These are phyloP conservation scores for Globisporangium polare DNA, from an alignment of 352 stramenopile genomes.

Conservation along the genomic window DNA sequence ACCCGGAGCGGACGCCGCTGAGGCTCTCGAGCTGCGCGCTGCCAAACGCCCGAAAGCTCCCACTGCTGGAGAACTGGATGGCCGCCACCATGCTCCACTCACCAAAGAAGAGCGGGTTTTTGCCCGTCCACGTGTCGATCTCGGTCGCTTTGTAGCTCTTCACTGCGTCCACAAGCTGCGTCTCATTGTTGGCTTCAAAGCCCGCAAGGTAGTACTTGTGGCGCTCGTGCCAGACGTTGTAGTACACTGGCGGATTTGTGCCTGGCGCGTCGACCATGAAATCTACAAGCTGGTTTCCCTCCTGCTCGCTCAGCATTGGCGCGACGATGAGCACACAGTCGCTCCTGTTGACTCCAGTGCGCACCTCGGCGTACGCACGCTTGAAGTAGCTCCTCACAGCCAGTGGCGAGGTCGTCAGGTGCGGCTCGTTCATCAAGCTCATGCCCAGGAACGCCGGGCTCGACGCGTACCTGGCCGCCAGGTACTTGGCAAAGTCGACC, in stretches of 20 bases:
- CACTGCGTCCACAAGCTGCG: constrained; percentile 16
- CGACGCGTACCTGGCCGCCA: constrained; percentile 39
- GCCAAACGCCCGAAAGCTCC: constrained; percentile 28
- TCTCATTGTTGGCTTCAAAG: constrained; percentile 25
- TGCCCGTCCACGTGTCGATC: constrained; percentile 19
- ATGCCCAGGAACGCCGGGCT: constrained; percentile 46
- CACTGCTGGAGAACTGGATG: constrained; percentile 21
- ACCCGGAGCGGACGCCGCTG: constrained; percentile 23
- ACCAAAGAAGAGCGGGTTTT: constrained; percentile 43
- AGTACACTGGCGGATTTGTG: constrained; percentile 19
- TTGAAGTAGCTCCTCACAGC: constrained; percentile 35
- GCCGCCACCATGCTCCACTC: constrained; percentile 47
- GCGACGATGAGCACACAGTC: constrained; percentile 41
- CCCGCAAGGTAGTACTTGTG: constrained; percentile 59
- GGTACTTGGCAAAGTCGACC: constrained; percentile 28
- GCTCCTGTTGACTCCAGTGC: constrained; percentile 22
- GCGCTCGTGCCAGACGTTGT: constrained; percentile 57
- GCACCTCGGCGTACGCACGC: constrained; percentile 35
- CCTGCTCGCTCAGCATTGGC: constrained; percentile 41
- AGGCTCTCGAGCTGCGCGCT: constrained; percentile 29
- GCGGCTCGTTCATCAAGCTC: constrained; percentile 54
- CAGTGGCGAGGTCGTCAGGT: constrained; percentile 13
- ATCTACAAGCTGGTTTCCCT: constrained; percentile 17
- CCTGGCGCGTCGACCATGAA: constrained; percentile 24
- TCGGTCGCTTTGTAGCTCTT: constrained; percentile 18